A percentile compares a stretch with the other conserved stretches of the same genome.
Evolutionary conservation across 78 protist species (phyloP).

Genomic region (Mantamonas sphyraenae): DNA sequence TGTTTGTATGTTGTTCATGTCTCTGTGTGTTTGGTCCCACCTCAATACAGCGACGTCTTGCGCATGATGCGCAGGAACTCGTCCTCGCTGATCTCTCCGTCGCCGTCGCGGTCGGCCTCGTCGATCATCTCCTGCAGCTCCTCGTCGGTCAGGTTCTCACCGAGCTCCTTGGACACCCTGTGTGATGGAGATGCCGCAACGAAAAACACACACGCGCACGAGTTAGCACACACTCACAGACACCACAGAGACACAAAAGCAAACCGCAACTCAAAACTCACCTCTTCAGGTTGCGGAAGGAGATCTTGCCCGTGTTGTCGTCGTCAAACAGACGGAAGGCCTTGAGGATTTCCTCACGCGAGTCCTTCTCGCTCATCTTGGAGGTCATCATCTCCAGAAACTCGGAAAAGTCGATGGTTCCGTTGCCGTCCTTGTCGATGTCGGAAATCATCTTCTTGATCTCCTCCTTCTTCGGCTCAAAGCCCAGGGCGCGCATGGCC

Average conservation of each 20-base stretch:
- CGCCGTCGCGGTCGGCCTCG: constrained; percentile 77
- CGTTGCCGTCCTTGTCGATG: constrained; percentile 73
- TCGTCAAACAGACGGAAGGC: constrained; percentile 85
- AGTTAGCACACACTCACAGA: no score
- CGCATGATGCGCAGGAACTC: constrained; percentile 86
- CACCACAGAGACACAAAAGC: no score
- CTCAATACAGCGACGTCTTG: constrained; percentile 32
- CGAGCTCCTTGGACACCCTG: constrained; percentile 89
- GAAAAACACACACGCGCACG: no score
- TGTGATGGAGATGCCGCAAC: no score
- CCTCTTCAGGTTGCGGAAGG: constrained; percentile 76
- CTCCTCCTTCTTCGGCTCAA: constrained; percentile 89
- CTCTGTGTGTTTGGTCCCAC: neutral
- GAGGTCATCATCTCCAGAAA: constrained; percentile 85
- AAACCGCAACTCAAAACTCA: no score
- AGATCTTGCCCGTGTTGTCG: constrained; percentile 71
- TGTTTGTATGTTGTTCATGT: no score
- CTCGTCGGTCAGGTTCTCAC: constrained; percentile 83
- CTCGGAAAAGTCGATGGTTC: constrained; percentile 71
- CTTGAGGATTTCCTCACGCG: constrained; percentile 77
- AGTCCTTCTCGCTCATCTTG: constrained; percentile 79
- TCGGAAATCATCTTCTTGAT: constrained; percentile 70
- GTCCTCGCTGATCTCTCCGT: constrained; percentile 73
- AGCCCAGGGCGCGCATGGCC: constrained; percentile 93
- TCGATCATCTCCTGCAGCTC: constrained; percentile 85